phyloP scores from a whole-genome alignment of 2,329 filamentous ascomycete genomes.

The Thielaviopsis euricoi region DNA sequence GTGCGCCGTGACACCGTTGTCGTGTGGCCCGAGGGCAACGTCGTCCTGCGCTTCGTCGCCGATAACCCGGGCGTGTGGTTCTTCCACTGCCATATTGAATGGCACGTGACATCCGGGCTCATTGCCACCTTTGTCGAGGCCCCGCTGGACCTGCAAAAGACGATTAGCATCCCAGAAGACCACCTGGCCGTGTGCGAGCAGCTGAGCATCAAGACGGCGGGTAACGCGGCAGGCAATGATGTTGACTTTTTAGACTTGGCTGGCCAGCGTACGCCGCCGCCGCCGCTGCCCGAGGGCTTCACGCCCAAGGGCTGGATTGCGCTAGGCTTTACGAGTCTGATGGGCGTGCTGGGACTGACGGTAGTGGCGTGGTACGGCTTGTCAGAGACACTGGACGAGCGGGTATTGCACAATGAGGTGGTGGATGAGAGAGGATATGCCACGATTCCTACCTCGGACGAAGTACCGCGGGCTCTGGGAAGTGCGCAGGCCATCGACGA shows the following conservation, averaged over 20 bases:
- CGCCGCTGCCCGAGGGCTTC: conserved; percentile 50
- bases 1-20: conserved; percentile 55
- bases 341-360: conserved; percentile 50
- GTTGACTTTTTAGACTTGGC: conserved; percentile 43
- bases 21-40: conserved; percentile 47
- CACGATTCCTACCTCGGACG: neutral
- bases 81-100: conserved; percentile 71
- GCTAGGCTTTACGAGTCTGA: conserved; percentile 53
- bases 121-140: conserved; percentile 48
- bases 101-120: conserved; percentile 55
- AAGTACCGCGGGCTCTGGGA: neutral
- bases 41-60: conserved; percentile 50
- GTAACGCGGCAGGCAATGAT: conserved; percentile 64
- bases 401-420: neutral
- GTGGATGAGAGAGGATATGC: conserved; percentile 9
- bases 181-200: conserved; percentile 42
- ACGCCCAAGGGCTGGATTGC: conserved; percentile 56
- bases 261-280: conserved; percentile 40
- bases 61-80: conserved; percentile 53
- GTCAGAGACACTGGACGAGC: conserved; percentile 6
- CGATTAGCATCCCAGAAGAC: conserved; percentile 39
- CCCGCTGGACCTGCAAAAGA: conserved; percentile 43
- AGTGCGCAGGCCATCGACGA: neutral
- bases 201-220: conserved; percentile 31
- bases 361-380: conserved; percentile 38